Evolutionary conservation across 2,329 filamentous ascomycete species (phyloP), one percentile per base, ranked within the genome.

Genomic region (Sporothrix variecibatus): DNA sequence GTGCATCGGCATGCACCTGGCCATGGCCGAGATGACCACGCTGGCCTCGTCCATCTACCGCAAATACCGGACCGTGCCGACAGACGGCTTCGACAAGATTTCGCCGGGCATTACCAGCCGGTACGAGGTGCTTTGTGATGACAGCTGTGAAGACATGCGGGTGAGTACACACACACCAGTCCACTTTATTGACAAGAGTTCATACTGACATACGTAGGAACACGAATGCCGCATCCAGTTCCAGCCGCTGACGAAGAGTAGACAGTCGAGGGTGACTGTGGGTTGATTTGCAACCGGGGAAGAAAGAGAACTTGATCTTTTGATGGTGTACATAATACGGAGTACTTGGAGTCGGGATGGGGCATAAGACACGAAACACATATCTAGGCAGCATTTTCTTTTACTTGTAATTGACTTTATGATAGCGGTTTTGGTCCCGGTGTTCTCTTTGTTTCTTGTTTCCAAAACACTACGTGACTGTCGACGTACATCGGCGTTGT

Each of bases 1-100:
- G 81, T 94, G 92, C 77, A 84, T 94, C 2, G 92, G 92, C 60
- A 75, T 77, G 72, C 76, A 76, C 78, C 79, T 87, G 11, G 86
- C 86, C 1, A 85, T 86, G 82, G 84, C 84, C 17, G 86, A 87
- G 77, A 86, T 87, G 85, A 85, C 83, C 1, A 84, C 83, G 0
- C 77, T 87, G 11, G 77, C 84, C 0, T 81, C 84, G 3, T 82
- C 84, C 1, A 75, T 87, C 3, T 86, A 87, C 77, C 78, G 83
- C 69, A 79, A 77, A 40, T 87, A 86, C 76, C 79, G 64, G 3
- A 86, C 85, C 1, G 76, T 73, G 31, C 77, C 81, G 53, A 75
- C 75, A n/a, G 72, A 76, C 43, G 43, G 38, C 28, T 74, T 75
- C n/a, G 78, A 82, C 40, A 75, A 78, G 23, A 76, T 78, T 0